Base-by-base conservation (phyloP, 208 protist genomes). In the Leishmania aethiopica region DNA sequence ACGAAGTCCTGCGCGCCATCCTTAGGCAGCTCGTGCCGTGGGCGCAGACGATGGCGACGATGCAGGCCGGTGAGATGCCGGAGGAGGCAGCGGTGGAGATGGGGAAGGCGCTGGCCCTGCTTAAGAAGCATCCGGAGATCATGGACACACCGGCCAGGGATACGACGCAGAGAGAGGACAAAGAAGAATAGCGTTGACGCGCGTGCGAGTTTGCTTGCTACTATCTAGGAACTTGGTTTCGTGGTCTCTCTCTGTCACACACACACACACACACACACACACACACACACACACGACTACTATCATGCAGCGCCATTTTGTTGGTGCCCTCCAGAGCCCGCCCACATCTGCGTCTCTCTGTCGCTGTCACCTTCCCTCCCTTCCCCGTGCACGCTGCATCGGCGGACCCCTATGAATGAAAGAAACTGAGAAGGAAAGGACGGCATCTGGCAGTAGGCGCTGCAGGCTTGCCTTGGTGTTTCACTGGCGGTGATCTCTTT, bases 41-140 rank as follows among this genome's bases (percentile, higher is more conserved):
- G 70, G 60, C 77, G 25, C 78, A 79, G 55, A 25, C n/a, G 10
- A 60, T 84, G 42, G 55, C 66, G 28, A 74, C 66, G 19, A 64
- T 17, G 40, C 11, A 51, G 25, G 13, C 80, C 22, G 42, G 57
- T 28, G 51, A 28, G n/a, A 6, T 80, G 49, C 57, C 72, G 62
- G 47, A 53, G 76, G 84, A 86, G 22, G 51, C 80, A 11, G 79
- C 57, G 1, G 47, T 45, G 42, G 78, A 77, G 64, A 49, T 75
- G 22, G 49, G 51, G 3, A 42, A 53, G 28, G 66, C 78, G 19
- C 55, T 83, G 53, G 71, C 55, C 37, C 49, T 60, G 40, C 37
- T 89, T 49, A 84, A 79, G 77, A 51, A 51, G 60, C 72, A 83
- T 22, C 69, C 82, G 28, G 82, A 81, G 64, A 73, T 73, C 59